These are phyloP conservation scores for Pinus tabuliformis DNA, from an alignment of 75 land plant species.

Conservation along the genomic window DNA sequence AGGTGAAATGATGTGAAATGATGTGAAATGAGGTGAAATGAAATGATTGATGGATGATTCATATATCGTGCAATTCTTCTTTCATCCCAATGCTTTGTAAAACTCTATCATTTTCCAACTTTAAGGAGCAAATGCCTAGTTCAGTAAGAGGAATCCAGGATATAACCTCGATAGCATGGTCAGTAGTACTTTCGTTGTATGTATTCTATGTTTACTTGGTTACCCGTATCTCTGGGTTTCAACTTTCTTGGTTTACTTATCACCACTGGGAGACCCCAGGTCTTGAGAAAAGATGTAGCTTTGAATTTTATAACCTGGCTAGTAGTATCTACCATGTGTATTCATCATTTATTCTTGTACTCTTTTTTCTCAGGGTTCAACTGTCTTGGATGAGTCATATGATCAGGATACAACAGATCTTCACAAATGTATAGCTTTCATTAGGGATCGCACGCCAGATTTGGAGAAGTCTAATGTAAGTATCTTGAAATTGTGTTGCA, in stretches of 20 bases:
- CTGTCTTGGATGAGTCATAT: constrained; percentile 62
- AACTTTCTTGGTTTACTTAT: not conserved
- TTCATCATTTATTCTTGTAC: no score
- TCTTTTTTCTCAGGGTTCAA: constrained; percentile 48
- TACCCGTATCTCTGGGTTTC: not conserved
- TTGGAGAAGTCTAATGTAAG: constrained; percentile 55
- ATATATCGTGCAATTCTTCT: not conserved
- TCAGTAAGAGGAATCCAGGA: not conserved
- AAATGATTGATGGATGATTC: not conserved
- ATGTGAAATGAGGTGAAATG: not conserved
- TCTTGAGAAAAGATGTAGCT: not conserved
- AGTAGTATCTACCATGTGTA: not conserved
- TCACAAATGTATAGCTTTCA: constrained; percentile 71
- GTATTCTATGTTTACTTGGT: not conserved
- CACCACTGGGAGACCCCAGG: not conserved
- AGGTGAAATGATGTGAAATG: not conserved
- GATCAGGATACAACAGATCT: constrained; percentile 97
- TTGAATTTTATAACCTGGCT: not conserved
- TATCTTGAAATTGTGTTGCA: not conserved
- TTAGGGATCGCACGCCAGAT: constrained; percentile 36
- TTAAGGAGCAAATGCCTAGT: not conserved
- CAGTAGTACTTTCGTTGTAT: not conserved
- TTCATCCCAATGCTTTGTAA: not conserved
- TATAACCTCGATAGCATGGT: no score
- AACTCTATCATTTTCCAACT: no score